Base-by-base conservation (phyloP, 2,329 filamentous ascomycete species). In the Thielaviopsis populi region DNA sequence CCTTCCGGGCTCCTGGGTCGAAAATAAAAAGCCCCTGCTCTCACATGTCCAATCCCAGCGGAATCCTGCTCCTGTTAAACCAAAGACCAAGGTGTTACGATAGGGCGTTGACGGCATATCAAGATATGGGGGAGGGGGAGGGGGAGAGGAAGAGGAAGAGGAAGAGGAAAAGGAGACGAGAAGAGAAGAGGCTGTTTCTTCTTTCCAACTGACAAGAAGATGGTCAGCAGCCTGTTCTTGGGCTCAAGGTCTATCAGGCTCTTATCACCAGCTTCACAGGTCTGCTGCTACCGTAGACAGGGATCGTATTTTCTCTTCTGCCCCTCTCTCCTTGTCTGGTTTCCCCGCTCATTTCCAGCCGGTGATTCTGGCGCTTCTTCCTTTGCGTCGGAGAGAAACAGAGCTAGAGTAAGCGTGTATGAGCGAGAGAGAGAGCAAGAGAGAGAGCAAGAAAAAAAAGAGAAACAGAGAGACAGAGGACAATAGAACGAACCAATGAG, bases 321-420 rank as follows among this genome's bases (percentile, higher is more conserved):
- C 27, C 27, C 50, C 24, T 33, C 24, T 17, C 4, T 54, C n/a
- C 48, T 30, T 30, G 19, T 33, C 4, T 54, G 33, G 17, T 33
- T 54, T 17, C 13, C 27, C n/a, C 22, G 3, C 50, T 8, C 22
- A n/a, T 33, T 54, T 33, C 17, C 24, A 54, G 3, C 13, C 24
- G 22, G n/a, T 37, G 59, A 43, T 61, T 46, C 59, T 19, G 41
- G 59, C 59, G 59, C 59, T 48, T 61, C 59, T 61, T 61, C 41
- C 41, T 61, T 46, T 19, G 17, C 24, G 22, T 2, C 58, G 3
- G 10, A 24, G 24, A 19, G 46, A 22, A 15, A 2, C 19, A 11
- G 24, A 46, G 42, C 5, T 15, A 30, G 11, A 17, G 22, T 22
- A 37, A 22, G 37, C 8, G 40, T 43, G 40, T 37, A 8, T 24